Evolutionary conservation across 2,329 filamentous ascomycete species (phyloP), one percentile per base, ranked within the genome.

Genomic region (Trichoderma pleuroti): DNA sequence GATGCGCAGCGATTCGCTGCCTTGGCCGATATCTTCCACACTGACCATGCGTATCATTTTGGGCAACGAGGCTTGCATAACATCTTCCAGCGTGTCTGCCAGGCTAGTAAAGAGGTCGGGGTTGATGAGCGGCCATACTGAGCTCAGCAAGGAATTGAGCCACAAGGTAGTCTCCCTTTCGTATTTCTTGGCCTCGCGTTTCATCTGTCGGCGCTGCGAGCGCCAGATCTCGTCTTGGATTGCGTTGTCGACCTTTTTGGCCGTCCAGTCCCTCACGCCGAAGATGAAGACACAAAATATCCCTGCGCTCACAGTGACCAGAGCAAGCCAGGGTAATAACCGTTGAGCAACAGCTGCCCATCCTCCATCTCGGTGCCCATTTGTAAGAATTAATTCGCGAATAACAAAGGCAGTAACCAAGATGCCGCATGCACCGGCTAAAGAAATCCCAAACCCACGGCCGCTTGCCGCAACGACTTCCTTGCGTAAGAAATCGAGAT

Each of bases 1-100:
- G 70, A 93, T 90, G 1, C 91, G 87, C 46, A 93, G 76, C 0
- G 90, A 84, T 76, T 93, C 91, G 72, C 88, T 92, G 9, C 92
- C 92, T 78, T 94, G 91, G 0, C 91, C 91, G 71, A 93, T 87
- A 73, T 93, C 91, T 62, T 93, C 91, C 9, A 93, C 88, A 67
- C 89, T 90, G 56, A 93, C 89, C 91, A 93, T 93, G 61, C 91
- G 87, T 36, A 93, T 85, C 42, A 91, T 79, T 70, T 86, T 88
- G 0, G 92, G 91, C 21, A 93, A 81, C 10, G 89, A 92, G 3
- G 91, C 91, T 80, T 93, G 92, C 92, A 93, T 93, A 61, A 93
- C 90, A 77, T 93, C 92, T 79, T 93, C 92, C 5, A 94, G 85
- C 32, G 88, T 91, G 75, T 93, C 91, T 0, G 88, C 86, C 2